Evolutionary conservation across 495 filamentous ascomycete species (phyloP), one percentile per base, ranked within the genome.

Genomic region (Penicillium herquei): DNA sequence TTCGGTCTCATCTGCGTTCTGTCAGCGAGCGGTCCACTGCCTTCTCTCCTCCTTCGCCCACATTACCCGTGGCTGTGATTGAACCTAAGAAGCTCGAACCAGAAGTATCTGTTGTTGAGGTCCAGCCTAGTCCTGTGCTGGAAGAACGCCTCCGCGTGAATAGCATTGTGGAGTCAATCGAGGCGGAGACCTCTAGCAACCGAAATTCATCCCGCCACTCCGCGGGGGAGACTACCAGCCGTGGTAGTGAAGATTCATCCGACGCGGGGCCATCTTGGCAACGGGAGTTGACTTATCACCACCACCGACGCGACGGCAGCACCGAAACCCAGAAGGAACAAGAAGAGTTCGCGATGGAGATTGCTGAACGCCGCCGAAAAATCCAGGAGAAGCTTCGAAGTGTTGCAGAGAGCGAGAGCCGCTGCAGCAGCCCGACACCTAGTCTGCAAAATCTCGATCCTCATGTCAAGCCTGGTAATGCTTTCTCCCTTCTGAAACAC

Each of bases 21-120:
- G 84, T 88, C 49, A 98, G 94, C 71, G 87, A 87, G 51, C 76
- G 80, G 39, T 96, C 92, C 18, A 93, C 91, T 0, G 78, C 94
- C 42, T 89, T 86, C 66, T 85, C 79, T 37, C 73, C 74, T 9
- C 71, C 72, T 37, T 77, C 81, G 3, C 70, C 73, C 31, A 62
- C 63, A n/a, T 16, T 51, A 12, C 49, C 49, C 4, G 12, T 39
- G 21, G 49, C 3, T 21, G 35, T 18, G 9, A 5, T 14, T 1
- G 11, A 18, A 5, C 35, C 18, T 9, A 51, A 51, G 37, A 40
- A 51, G 13, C 34, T 26, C 12, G 37, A 31, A 18, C 21, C 37
- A 6, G 14, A 51, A 14, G 35, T 31, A 13, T 39, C 49, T 13
- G 49, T 39, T 9, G 16, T 40, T 14, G 49, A 51, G 21, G 21